A percentile compares a stretch with the other conserved stretches of the same genome.
Conservation (phyloP, 2,329 filamentous ascomycete species). For the Fusarium sp. region DNA sequence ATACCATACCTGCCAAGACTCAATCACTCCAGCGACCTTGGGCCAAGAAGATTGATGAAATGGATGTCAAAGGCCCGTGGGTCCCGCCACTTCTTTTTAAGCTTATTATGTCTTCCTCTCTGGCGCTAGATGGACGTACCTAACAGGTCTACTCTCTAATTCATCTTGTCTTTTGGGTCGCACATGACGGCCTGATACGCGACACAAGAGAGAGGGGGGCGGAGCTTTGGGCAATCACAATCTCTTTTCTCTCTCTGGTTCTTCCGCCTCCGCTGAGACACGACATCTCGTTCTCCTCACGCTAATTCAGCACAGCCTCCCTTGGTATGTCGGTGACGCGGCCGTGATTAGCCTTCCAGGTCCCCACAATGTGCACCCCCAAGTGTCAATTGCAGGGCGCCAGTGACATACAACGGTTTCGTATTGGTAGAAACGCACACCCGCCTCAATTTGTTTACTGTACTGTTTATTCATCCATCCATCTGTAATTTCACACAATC, state of each 20-base stretch:
- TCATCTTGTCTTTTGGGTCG: neutral
- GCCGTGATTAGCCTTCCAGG: neutral
- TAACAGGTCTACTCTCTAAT: neutral
- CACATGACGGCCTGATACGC: neutral
- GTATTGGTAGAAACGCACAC: neutral
- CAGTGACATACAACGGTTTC: neutral
- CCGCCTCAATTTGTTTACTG: neutral
- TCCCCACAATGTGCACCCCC: neutral
- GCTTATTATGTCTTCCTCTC: conserved; percentile 2
- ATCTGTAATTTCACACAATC: neutral
- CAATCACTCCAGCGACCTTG: neutral
- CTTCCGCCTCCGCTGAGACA: neutral
- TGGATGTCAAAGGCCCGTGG: neutral
- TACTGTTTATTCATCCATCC: neutral
- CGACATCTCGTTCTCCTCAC: neutral
- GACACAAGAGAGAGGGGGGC: neutral
- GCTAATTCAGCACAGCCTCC: conserved; percentile 2
- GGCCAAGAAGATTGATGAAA: neutral
- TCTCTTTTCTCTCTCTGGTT: neutral
- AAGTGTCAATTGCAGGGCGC: neutral
- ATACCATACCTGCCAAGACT: neutral
- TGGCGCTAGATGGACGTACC: neutral
- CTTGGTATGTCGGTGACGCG: conserved; percentile 7
- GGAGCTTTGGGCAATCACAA: neutral
- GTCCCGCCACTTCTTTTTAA: conserved; percentile 7